A percentile compares a stretch with the other conserved stretches of the same genome.
Conservation (phyloP, 1,284 basidiomycete species). For the Psilocybe mexicana region DNA sequence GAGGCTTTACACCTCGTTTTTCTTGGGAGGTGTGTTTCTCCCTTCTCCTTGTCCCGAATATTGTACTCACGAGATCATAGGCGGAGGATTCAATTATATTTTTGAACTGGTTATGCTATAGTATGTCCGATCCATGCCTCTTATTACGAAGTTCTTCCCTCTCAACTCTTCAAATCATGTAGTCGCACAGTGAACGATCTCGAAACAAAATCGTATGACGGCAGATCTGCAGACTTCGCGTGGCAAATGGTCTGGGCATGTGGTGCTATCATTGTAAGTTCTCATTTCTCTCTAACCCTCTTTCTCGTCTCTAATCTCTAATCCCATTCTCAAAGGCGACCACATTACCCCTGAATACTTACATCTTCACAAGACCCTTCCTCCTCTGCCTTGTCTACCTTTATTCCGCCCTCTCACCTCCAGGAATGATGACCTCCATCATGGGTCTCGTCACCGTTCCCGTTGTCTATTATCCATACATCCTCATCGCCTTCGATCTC, state of each 20-base stretch:
- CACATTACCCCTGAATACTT: conserved; percentile 64
- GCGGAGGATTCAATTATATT: conserved; percentile 58
- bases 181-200: conserved; percentile 59
- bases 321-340: conserved; percentile 38
- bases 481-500: conserved; percentile 72
- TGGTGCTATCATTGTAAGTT: conserved; percentile 59
- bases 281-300: background rate
- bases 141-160: background rate
- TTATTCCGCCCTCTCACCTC: conserved; percentile 64
- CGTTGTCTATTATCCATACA: conserved; percentile 73
- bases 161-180: background rate
- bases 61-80: conserved; percentile 32
- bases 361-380: conserved; percentile 66
- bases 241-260: conserved; percentile 70
- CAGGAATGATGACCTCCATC: conserved; percentile 65
- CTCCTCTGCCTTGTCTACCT: conserved; percentile 72
- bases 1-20: conserved; percentile 78
- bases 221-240: conserved; percentile 69
- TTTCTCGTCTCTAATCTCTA: background rate
- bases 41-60: background rate
- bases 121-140: conserved; percentile 40
- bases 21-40: conserved; percentile 64
- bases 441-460: conserved; percentile 76
- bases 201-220: conserved; percentile 60
- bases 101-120: conserved; percentile 81